Evolutionary conservation across 1,139 yeast genomes (phyloP).

Genomic region (Diutina pseudorugosa): DNA sequence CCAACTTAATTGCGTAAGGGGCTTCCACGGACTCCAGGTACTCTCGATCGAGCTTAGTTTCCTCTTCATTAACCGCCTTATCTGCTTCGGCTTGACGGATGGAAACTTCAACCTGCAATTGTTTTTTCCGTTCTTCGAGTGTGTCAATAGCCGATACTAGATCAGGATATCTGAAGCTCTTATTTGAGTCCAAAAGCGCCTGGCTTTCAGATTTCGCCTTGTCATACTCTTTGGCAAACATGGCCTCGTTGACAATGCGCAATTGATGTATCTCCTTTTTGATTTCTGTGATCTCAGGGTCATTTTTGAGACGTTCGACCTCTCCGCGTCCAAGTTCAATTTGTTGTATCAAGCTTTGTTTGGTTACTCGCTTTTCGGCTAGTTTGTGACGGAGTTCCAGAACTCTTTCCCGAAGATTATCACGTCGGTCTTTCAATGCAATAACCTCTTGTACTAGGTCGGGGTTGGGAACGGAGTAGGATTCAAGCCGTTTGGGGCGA

Average conservation of each 20-base stretch:
- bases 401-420: not conserved
- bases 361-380: not conserved
- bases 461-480: not conserved
- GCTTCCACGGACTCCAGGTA: not conserved
- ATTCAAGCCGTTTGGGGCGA: not conserved
- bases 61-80: not conserved
- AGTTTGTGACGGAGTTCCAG: not conserved
- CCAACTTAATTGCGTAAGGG: not conserved
- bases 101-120: not conserved
- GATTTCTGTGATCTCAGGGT: not conserved
- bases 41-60: not conserved
- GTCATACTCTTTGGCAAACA: not conserved
- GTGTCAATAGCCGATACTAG: not conserved
- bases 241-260: not conserved
- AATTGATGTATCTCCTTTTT: not conserved
- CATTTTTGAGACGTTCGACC: not conserved
- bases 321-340: not conserved
- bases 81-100: not conserved
- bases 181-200: not conserved
- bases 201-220: not conserved
- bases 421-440: not conserved
- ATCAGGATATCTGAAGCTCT: not conserved
- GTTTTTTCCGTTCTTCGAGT: not conserved
- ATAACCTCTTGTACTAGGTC: not conserved
- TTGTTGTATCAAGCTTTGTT: not conserved